These are phyloP conservation scores for Cucumis sativus DNA, from an alignment of 306 rosid species.

Conservation along the genomic window Cucumber_9930_V3 NC_026657.2:937001-937500, in stretches of 20 bases:
- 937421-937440: conserved; percentile 56
- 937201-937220: conserved; percentile 26
- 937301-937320: conserved; percentile 36
- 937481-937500: conserved; percentile 59
- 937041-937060: too few relatives aligned
- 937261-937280: conserved; percentile 44
- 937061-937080: too few relatives aligned
- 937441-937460: conserved; percentile 53
- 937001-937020: too few relatives aligned
- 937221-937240: conserved; percentile 9
- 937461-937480: conserved; percentile 29
- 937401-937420: conserved; percentile 54
- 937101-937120: not conserved
- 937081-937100: too few relatives aligned
- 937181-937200: conserved; percentile 62
- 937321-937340: conserved; percentile 57
- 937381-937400: conserved; percentile 39
- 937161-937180: conserved; percentile 67
- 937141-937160: conserved; percentile 74
- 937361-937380: conserved; percentile 59
- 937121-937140: conserved; percentile 20
- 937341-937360: conserved; percentile 53
- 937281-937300: conserved; percentile 53
- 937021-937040: too few relatives aligned
- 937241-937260: conserved; percentile 26